A percentile compares a stretch with the other conserved stretches of the same genome.
Conservation (phyloP, 2,329 filamentous ascomycete genomes). For the Fusarium verrucosum region DNA sequence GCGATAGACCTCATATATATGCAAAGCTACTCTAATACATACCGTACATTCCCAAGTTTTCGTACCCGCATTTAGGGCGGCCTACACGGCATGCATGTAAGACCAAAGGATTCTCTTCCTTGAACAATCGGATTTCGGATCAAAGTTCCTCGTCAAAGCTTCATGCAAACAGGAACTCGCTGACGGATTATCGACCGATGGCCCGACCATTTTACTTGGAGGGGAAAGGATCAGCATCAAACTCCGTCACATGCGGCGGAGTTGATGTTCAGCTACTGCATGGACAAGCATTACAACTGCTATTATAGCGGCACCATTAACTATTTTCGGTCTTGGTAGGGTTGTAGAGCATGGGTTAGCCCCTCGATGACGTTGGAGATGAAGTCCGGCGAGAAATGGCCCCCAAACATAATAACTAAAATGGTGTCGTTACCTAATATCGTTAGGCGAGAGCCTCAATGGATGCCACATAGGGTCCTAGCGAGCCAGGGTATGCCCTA, state of each 20-base stretch:
- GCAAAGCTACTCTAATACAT: too few species aligned
- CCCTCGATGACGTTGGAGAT: not conserved
- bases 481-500: too few species aligned
- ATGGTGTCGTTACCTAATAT: too few species aligned
- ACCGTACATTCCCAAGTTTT: too few species aligned
- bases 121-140: not conserved
- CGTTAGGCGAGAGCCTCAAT: rapidly evolving
- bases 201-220: rapidly evolving
- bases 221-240: rapidly evolving
- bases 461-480: not conserved
- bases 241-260: not conserved
- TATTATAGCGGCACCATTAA: too few species aligned
- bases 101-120: not conserved
- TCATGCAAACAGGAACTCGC: not conserved
- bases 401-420: not conserved
- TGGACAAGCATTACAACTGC: not conserved
- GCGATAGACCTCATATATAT: not conserved
- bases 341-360: not conserved
- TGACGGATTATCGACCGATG: not conserved
- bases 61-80: not conserved
- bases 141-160: not conserved
- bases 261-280: not conserved
- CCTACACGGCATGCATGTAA: not conserved
- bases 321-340: rapidly evolving
- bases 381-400: not conserved